Evolutionary conservation across 805 yeast genomes (phyloP).

Genomic region (Priceomyces haplophilus): DNA sequence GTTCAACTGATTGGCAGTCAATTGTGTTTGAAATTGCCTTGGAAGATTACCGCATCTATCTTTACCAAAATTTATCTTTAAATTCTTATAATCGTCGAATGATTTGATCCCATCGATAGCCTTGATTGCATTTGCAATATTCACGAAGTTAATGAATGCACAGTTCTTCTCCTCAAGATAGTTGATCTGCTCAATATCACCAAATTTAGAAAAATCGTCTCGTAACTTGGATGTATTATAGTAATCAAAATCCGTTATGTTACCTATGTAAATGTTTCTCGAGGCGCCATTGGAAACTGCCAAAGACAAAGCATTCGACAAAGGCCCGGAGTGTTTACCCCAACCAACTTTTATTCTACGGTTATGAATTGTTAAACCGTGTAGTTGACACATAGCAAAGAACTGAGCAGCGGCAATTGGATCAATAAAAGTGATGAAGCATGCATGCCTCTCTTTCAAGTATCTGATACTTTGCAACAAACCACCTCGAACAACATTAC

Average conservation of each 20-base stretch:
- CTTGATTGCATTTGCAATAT: conserved; percentile 84
- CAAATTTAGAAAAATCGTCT: conserved; percentile 73
- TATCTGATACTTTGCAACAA: conserved; percentile 79
- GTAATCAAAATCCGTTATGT: conserved; percentile 48
- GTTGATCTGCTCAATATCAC: conserved; percentile 94
- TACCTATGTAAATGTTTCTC: conserved; percentile 86
- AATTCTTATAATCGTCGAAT: conserved; percentile 55
- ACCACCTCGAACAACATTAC: conserved; percentile 96
- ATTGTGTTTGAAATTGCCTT: conserved; percentile 55
- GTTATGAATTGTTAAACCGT: conserved; percentile 82
- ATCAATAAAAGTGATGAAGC: conserved; percentile 93
- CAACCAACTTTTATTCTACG: conserved; percentile 90
- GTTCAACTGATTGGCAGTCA: conserved; percentile 6
- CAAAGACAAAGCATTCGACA: conserved; percentile 78
- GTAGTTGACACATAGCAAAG: conserved; percentile 88
- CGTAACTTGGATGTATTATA: conserved; percentile 62
- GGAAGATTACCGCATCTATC: conserved; percentile 96
- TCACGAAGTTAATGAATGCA: conserved; percentile 88
- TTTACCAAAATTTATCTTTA: conserved; percentile 88
- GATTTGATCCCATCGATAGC: conserved; percentile 90
- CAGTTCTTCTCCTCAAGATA: conserved; percentile 79
- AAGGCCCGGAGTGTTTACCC: conserved; percentile 96
- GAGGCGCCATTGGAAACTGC: conserved; percentile 95
- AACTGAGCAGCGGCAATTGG: conserved; percentile 98
- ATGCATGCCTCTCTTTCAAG: conserved; percentile 81